A percentile compares a stretch with the other conserved stretches of the same genome.
Evolutionary conservation across 2,329 filamentous ascomycete genomes (phyloP).

Genomic region (Cercospora zeina): DNA sequence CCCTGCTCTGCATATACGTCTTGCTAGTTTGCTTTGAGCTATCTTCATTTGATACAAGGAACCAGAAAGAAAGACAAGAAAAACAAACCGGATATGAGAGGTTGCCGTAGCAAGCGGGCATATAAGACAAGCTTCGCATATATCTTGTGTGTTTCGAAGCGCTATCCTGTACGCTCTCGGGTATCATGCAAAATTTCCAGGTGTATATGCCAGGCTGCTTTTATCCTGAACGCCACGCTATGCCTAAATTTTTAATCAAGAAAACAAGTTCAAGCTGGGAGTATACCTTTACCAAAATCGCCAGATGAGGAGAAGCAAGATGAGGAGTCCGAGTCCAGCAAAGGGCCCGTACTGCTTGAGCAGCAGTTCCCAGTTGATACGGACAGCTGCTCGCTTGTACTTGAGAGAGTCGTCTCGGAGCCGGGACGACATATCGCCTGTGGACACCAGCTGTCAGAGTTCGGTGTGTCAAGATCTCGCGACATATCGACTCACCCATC

Average conservation of each 20-base stretch:
- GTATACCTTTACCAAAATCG: conserved; percentile 70
- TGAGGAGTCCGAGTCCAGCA: conserved; percentile 74
- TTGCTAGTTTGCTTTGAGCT: conserved; percentile 19
- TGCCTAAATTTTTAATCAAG: conserved; percentile 27
- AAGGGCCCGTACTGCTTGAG: conserved; percentile 95
- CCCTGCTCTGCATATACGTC: neutral
- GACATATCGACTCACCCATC: conserved; percentile 63
- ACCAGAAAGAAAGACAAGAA: neutral
- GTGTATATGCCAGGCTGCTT: conserved; percentile 23
- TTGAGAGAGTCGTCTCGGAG: conserved; percentile 91
- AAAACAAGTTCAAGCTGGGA: conserved; percentile 1
- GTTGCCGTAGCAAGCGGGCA: neutral
- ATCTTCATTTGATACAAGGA: conserved; percentile 8
- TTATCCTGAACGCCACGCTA: conserved; percentile 32
- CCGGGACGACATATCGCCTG: conserved; percentile 53
- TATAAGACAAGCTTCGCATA: neutral
- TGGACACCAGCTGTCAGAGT: conserved; percentile 12
- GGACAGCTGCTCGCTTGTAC: conserved; percentile 86
- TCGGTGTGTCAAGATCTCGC: neutral
- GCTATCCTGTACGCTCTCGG: conserved; percentile 28
- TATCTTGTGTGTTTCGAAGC: conserved; percentile 18
- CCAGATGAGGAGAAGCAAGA: conserved; percentile 87
- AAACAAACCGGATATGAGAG: conserved; percentile 4
- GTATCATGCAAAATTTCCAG: conserved; percentile 30
- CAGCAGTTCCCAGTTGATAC: conserved; percentile 97